These are phyloP conservation scores for Albugo candida DNA, from an alignment of 352 stramenopile species.

Conservation along the genomic window DNA sequence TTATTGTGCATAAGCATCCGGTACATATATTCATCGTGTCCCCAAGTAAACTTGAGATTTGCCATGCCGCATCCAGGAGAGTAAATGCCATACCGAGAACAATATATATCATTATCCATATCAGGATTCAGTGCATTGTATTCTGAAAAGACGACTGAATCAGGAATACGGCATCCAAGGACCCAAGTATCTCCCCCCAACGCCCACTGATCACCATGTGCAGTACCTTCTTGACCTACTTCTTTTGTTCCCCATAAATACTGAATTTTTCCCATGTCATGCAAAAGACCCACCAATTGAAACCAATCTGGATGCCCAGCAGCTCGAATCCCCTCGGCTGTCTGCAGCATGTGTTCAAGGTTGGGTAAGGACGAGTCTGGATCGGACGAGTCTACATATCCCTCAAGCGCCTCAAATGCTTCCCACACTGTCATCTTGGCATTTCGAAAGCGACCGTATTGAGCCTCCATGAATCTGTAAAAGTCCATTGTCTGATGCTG, in stretches of 20 bases:
- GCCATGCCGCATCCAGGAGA: slow-evolving; percentile 74
- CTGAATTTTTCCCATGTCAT: slow-evolving; percentile 50
- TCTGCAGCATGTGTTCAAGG: slow-evolving; percentile 52
- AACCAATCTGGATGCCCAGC: slow-evolving; percentile 69
- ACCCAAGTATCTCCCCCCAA: slow-evolving; percentile 86
- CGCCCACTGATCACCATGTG: slow-evolving; percentile 56
- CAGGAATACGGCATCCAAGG: slow-evolving; percentile 5
- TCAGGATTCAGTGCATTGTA: slow-evolving; percentile 17
- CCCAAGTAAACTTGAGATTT: slow-evolving; percentile 79
- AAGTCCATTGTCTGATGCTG: slow-evolving; percentile 50
- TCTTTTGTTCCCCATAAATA: slow-evolving; percentile 57
- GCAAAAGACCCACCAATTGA: slow-evolving; percentile 52
- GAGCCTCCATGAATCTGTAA: slow-evolving; percentile 43
- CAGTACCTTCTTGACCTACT: slow-evolving; percentile 32
- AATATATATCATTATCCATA: slow-evolving; percentile 1
- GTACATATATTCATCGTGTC: slow-evolving; percentile 64
- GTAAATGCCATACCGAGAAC: slow-evolving; percentile 56
- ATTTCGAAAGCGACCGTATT: slow-evolving; percentile 52
- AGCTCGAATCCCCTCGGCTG: slow-evolving; percentile 27
- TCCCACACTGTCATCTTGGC: slow-evolving; percentile 83
- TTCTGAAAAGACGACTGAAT: slow-evolving; percentile 52
- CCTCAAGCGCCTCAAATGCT: slow-evolving; percentile 74
- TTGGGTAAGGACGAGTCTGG: slow-evolving; percentile 82
- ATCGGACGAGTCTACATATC: slow-evolving; percentile 81
- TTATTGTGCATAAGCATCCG: slow-evolving; percentile 40